Percentiles rank a stretch among this genome's conserved stretches.
Evolutionary conservation across 495 filamentous ascomycete species (phyloP).

Genomic region (Hyaloscypha bicolor): DNA sequence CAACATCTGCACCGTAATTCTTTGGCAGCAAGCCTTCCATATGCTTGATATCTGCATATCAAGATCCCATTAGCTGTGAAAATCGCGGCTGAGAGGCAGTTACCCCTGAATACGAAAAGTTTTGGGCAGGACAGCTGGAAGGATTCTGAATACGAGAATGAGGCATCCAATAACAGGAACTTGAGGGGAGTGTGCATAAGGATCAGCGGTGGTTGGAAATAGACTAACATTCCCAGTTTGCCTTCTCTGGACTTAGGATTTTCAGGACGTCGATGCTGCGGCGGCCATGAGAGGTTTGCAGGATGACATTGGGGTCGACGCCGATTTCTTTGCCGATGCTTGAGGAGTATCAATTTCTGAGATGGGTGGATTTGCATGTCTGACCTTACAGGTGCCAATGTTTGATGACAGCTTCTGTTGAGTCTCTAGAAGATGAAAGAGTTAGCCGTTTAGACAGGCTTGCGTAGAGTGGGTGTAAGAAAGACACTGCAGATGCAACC

Average conservation of each 20-base stretch:
- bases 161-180: not conserved
- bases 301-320: conserved; percentile 77
- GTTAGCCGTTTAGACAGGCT: not conserved
- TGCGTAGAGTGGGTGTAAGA: not conserved
- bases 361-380: not conserved
- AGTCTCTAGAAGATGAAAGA: conserved; percentile 41
- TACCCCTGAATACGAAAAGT: conserved; percentile 1
- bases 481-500: not conserved
- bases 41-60: conserved; percentile 67
- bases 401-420: conserved; percentile 82
- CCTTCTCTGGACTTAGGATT: conserved; percentile 74
- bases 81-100: not conserved
- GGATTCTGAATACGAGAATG: not conserved
- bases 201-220: not conserved
- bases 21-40: conserved; percentile 79
- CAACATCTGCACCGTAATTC: conserved; percentile 72
- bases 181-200: not conserved
- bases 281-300: conserved; percentile 87
- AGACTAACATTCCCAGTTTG: conserved; percentile 85
- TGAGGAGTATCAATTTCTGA: conserved; percentile 9
- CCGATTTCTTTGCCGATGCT: conserved; percentile 84
- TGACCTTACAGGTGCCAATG: conserved; percentile 63
- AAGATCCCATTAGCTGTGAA: not conserved
- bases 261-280: conserved; percentile 79
- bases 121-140: not conserved